Evolutionary conservation across 208 protist species (phyloP).

Genomic region (Trypanosoma conorhini): DNA sequence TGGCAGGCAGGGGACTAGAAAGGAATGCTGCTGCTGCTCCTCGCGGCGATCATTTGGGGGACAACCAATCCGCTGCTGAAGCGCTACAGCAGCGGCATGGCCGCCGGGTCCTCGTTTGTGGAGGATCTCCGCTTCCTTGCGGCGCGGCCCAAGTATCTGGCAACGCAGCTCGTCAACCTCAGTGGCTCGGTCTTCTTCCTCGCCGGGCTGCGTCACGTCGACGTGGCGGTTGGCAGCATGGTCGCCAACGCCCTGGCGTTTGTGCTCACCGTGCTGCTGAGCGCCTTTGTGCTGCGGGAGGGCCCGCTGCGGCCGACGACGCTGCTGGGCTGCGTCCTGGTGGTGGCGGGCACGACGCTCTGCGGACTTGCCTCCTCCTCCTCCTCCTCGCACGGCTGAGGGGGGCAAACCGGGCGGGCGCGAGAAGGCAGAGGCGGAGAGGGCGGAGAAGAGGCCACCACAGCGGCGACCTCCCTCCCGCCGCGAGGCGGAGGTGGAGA

Average conservation of each 20-base stretch:
- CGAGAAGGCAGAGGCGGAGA: too few relatives aligned
- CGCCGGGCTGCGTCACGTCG: constrained; percentile 63
- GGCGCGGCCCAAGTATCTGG: constrained; percentile 68
- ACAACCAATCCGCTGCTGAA: constrained; percentile 87
- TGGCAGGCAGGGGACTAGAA: not conserved
- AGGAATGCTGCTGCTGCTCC: constrained; percentile 60
- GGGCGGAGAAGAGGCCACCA: too few relatives aligned
- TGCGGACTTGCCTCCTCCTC: constrained; percentile 78
- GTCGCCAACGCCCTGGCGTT: constrained; percentile 85
- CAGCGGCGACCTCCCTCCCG: too few relatives aligned
- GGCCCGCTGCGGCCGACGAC: constrained; percentile 46
- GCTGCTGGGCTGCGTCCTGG: constrained; percentile 49
- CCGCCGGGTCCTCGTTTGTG: constrained; percentile 44
- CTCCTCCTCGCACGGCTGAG: constrained; percentile 13
- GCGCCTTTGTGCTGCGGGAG: constrained; percentile 66
- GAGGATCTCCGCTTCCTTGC: constrained; percentile 69
- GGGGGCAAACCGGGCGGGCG: too few relatives aligned
- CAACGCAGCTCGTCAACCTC: constrained; percentile 66
- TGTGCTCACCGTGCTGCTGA: constrained; percentile 79
- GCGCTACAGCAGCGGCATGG: constrained; percentile 72
- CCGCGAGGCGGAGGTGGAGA: too few relatives aligned
- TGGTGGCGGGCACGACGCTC: constrained; percentile 70
- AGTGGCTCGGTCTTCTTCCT: constrained; percentile 81
- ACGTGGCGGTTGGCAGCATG: constrained; percentile 82
- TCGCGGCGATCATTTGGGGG: constrained; percentile 83